A percentile compares a stretch with the other conserved stretches of the same genome.
Conservation (phyloP, 192 early-diverging fungal genomes). For the Coemansia sp. region DNA sequence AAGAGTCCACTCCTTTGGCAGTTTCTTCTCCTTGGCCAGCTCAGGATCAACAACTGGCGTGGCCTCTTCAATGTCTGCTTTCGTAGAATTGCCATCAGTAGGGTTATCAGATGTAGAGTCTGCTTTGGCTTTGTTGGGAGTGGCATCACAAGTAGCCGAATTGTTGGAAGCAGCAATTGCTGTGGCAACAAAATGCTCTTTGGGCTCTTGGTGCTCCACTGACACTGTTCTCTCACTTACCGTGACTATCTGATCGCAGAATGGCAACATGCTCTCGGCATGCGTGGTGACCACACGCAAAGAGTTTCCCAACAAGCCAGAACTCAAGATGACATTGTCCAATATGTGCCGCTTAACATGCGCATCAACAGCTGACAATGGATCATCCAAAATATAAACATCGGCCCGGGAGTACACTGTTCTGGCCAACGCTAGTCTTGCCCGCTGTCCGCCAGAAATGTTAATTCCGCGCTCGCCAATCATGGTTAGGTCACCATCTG, state of each 20-base stretch:
- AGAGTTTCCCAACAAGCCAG: slow-evolving; percentile 10
- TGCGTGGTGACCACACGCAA: slow-evolving; percentile 2
- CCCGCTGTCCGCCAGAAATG: slow-evolving; percentile 22
- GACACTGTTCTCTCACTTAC: neutral
- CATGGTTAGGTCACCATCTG: neutral
- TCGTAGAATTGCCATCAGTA: neutral
- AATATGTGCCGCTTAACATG: slow-evolving; percentile 11
- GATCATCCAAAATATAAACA: slow-evolving; percentile 6
- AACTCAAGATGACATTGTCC: slow-evolving; percentile 14
- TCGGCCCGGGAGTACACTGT: slow-evolving; percentile 19
- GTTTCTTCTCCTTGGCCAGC: neutral
- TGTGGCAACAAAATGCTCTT: neutral
- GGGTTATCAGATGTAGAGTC: neutral
- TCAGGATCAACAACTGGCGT: neutral
- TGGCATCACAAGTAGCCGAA: neutral
- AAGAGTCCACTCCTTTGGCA: neutral
- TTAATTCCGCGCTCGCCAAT: slow-evolving; percentile 17
- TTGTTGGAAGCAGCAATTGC: neutral
- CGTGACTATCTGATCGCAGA: neutral
- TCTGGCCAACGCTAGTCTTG: slow-evolving; percentile 14
- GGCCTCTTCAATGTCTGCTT: neutral
- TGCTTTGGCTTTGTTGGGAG: neutral
- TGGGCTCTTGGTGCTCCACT: neutral
- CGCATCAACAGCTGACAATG: neutral
- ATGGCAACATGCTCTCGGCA: neutral